Percentiles rank a stretch among this genome's conserved stretches.
These are phyloP conservation scores for Amanita molliuscula DNA, from an alignment of 768 basidiomycete species.

Conservation along the genomic window DNA sequence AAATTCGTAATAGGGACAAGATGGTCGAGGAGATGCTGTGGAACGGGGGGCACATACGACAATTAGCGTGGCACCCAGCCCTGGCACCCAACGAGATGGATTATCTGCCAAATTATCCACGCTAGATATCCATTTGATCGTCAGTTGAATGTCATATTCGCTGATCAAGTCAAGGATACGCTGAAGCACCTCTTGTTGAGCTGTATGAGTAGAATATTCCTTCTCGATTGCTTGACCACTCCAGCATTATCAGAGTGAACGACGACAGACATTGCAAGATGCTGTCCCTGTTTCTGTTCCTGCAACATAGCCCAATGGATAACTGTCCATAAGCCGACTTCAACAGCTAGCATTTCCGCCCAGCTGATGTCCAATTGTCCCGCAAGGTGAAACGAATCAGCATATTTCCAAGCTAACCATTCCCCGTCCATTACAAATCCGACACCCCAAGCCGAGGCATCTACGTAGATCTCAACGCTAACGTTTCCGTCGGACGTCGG, in stretches of 20 bases:
- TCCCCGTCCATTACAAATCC: conserved; percentile 4
- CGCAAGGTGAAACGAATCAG: background rate
- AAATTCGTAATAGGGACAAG: background rate
- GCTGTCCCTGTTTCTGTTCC: background rate
- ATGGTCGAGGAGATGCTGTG: background rate
- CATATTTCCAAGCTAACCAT: conserved; percentile 2
- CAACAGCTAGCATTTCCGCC: conserved; percentile 32
- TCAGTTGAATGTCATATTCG: conserved; percentile 3
- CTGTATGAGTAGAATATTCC: background rate
- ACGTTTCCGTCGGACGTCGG: background rate
- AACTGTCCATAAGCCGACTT: conserved; percentile 21
- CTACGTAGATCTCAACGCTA: background rate
- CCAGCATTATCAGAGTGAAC: conserved; percentile 3
- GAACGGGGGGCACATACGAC: background rate
- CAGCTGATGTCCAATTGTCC: conserved; percentile 22
- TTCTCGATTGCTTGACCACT: conserved; percentile 1
- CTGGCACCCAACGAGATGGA: conserved; percentile 3
- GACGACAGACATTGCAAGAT: background rate
- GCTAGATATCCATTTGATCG: conserved; percentile 4
- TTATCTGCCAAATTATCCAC: conserved; percentile 5
- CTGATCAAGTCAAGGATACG: conserved; percentile 3
- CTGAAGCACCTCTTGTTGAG: conserved; percentile 1
- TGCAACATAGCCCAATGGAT: conserved; percentile 8
- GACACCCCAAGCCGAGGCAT: conserved; percentile 3
- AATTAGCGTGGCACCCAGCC: background rate